A percentile compares a stretch with the other conserved stretches of the same genome.
Evolutionary conservation across 1,284 basidiomycete species (phyloP).

Genomic region (Marasmius fiardii): DNA sequence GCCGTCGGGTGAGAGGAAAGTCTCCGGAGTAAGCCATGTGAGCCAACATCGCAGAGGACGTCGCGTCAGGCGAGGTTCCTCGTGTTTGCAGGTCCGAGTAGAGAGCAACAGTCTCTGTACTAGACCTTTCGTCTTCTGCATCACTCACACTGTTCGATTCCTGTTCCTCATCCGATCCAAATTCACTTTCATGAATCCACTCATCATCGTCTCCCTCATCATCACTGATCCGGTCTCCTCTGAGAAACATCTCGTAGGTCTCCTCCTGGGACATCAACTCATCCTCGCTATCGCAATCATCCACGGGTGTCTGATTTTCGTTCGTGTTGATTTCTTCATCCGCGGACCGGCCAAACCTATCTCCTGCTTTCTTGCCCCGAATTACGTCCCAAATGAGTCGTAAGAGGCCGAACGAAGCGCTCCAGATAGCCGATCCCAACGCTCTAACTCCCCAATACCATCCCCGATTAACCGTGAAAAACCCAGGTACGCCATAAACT

Average conservation of each 20-base stretch:
- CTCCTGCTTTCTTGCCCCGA: conserved; percentile 14
- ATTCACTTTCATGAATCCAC: conserved; percentile 13
- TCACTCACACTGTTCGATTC: conserved; percentile 23
- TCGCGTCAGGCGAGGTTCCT: conserved; percentile 9
- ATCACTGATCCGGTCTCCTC: conserved; percentile 62
- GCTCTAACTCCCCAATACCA: conserved; percentile 48
- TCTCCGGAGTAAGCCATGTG: conserved; percentile 20
- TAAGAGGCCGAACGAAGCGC: conserved; percentile 17
- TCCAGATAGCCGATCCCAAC: conserved; percentile 35
- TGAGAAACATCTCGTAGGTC: conserved; percentile 53
- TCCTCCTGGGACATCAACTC: conserved; percentile 28
- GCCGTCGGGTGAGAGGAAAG: conserved; percentile 19
- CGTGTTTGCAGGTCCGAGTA: conserved; percentile 17
- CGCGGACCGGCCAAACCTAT: background rate
- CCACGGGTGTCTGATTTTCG: conserved; percentile 14
- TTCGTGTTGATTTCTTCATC: conserved; percentile 14
- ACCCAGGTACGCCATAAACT: conserved; percentile 29
- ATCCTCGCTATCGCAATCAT: conserved; percentile 20
- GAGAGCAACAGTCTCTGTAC: conserved; percentile 14
- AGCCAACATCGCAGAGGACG: conserved; percentile 20
- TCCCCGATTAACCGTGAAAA: conserved; percentile 36
- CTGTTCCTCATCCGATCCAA: conserved; percentile 25
- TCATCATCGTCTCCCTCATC: conserved; percentile 47
- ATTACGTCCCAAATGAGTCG: conserved; percentile 6
- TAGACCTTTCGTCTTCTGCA: conserved; percentile 35